Evolutionary conservation across 345 rosid species (phyloP).

Genomic region (Boechera divaricarpa): DNA sequence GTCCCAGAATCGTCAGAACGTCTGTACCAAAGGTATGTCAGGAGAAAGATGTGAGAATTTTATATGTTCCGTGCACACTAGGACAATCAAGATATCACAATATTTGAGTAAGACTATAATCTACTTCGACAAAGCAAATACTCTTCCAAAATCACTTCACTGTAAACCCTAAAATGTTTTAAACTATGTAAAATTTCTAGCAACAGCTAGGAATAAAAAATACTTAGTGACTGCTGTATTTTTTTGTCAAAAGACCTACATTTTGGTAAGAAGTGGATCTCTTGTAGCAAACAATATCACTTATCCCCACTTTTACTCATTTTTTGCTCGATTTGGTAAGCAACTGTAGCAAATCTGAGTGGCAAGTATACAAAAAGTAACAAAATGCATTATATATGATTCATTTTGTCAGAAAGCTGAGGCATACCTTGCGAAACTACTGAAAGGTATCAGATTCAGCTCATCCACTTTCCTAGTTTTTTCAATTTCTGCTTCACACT

Average conservation of each 20-base stretch:
- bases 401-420: conserved; percentile 20
- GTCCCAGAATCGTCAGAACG: conserved; percentile 48
- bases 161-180: conserved; percentile 5
- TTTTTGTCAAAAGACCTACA: conserved; percentile 17
- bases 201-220: background rate
- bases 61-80: conserved; percentile 7
- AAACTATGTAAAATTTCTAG: background rate
- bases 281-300: conserved; percentile 15
- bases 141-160: conserved; percentile 9
- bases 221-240: conserved; percentile 1
- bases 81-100: conserved; percentile 8
- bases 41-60: conserved; percentile 21
- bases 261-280: conserved; percentile 16
- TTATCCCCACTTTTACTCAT: conserved; percentile 15
- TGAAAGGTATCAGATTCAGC: conserved; percentile 67
- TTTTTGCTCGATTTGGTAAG: conserved; percentile 11
- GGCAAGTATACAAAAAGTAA: background rate
- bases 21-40: conserved; percentile 44
- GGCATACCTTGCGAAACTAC: conserved; percentile 64
- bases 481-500: conserved; percentile 83
- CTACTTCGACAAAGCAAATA: conserved; percentile 26
- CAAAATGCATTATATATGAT: background rate
- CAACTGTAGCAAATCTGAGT: conserved; percentile 10
- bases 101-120: background rate
- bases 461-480: conserved; percentile 71